Evolutionary conservation across 129 eudicot species (phyloP), one percentile per base, ranked within the genome.

Genomic region (Flaveria brownii): DNA sequence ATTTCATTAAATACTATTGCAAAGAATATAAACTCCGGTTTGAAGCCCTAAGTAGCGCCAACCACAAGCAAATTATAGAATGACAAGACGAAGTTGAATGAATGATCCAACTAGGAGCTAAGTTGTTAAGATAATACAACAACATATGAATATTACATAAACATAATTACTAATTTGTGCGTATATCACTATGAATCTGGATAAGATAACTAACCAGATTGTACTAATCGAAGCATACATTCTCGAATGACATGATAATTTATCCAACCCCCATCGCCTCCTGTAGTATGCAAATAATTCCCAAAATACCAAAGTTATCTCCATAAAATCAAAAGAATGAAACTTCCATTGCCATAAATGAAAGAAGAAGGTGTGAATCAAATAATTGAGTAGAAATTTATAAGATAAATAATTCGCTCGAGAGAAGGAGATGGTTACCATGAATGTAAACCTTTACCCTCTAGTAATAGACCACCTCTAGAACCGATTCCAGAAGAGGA

Each of bases 281-380:
- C 86, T 87, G 28, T 83, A 87, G 75, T 81, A 83, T 51, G 81
- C 84, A 78, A 94, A 86, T 45, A 77, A 77, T 72, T 94, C 98
- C 98, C 98, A 94, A 41, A 91, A 82, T 23, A 89, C 98, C 74
- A 94, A 82, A 76, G 28, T 25, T 25, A 25, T 25, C 28, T 25
- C 28, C 28, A 25, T 25, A 25, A 25, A 1, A 25, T 25, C 28
- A 25, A 25, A 1, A 25, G 28, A 2, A 25, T 25, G 28, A 25
- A 20, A 20, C 22, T 20, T 20, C 22, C 22, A 20, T 20, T 20
- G 22, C 22, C 22, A 20, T 20, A 20, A 20, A 20, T 20, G 22
- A 20, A 20, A 20, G 22, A 20, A 20, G 22, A 20, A 20, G 22
- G 22, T 20, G 22, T 20, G 22, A 20, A 20, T 20, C 22, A 20